These are phyloP conservation scores for Tylopilus sp. DNA, from an alignment of 768 basidiomycete genomes.

Conservation along the genomic window DNA sequence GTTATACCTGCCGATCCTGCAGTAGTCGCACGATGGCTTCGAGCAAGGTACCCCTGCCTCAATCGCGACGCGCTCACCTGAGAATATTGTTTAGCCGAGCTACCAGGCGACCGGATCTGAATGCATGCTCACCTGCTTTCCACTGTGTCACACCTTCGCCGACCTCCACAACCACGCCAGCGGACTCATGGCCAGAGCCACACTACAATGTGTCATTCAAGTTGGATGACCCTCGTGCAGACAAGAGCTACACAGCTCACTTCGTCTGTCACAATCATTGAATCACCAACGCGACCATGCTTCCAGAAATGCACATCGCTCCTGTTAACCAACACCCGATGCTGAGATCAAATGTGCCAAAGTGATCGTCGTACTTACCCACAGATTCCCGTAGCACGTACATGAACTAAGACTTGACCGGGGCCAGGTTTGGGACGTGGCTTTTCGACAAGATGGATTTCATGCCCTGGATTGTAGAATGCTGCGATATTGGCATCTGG, in stretches of 20 bases:
- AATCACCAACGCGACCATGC: constrained; percentile 64
- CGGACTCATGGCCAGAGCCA: constrained; percentile 69
- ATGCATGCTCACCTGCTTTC: constrained; percentile 45
- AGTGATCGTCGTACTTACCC: constrained; percentile 40
- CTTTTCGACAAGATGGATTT: constrained; percentile 66
- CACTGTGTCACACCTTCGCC: constrained; percentile 65
- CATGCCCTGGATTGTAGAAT: constrained; percentile 61
- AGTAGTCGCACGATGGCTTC: constrained; percentile 56
- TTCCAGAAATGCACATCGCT: constrained; percentile 76
- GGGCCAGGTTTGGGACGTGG: constrained; percentile 56
- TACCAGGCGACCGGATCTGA: neutral
- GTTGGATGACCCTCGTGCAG: neutral
- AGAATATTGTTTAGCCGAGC: neutral
- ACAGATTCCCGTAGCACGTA: constrained; percentile 67
- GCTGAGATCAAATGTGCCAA: neutral
- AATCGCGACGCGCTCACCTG: constrained; percentile 66
- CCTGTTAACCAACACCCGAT: constrained; percentile 31
- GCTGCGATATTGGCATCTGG: constrained; percentile 53
- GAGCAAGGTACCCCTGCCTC: constrained; percentile 70
- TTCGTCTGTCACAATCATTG: constrained; percentile 69
- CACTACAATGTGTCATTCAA: constrained; percentile 40
- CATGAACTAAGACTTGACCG: constrained; percentile 64
- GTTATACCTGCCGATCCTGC: constrained; percentile 63
- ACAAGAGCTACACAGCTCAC: constrained; percentile 26
- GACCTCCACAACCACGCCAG: constrained; percentile 61